Base-by-base conservation (phyloP, 2,329 filamentous ascomycete species). In the Penicillium janthinellum region DNA sequence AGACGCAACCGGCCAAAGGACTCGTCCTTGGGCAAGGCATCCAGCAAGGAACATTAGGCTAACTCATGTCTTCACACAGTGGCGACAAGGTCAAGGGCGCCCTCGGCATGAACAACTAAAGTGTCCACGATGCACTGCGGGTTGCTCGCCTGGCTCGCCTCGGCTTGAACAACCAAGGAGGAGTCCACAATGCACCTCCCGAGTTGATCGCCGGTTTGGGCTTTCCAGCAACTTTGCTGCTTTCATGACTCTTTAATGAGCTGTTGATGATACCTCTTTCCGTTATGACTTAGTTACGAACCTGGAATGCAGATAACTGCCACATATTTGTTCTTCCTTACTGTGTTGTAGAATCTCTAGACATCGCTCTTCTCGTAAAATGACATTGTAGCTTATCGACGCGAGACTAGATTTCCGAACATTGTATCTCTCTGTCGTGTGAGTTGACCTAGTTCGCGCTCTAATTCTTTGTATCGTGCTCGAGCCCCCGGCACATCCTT, bases 371-470 rank as follows among this genome's bases (percentile, higher is more conserved):
- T n/a, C 31, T 25, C 25, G 5, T 38, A 48, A 5, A 37, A 11
- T n/a, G 20, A 38, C n/a, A 47, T 38, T 3, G 15, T 17, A 25
- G 3, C 38, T 64, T 41, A 59, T 35, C 37, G 38, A 15, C 38
- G 50, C 45, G 87, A 86, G 2, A 91, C 86, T 49, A 95, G 73
- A 1, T 82, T 84, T 71, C 94, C 91, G 71, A 96, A 96, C 56
- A 91, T 81, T 34, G 79, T 82, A 72, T 96, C 91, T 56, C 92
- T 84, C 66, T 83, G 82, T 64, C 81, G 81, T 31, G 83, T 87
- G 54, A 91, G 76, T 10, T 78, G 77, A 41, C 83, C 81, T 48
- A 96, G 78, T 69, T 92, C 86, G 1, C 79, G 77, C 60, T 90
- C 84, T 45, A 92, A 76, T 34, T 82, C 79, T 64, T 90, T 89